Evolutionary conservation across 768 basidiomycete genomes (phyloP).

Genomic region (Steccherinum ochraceum): DNA sequence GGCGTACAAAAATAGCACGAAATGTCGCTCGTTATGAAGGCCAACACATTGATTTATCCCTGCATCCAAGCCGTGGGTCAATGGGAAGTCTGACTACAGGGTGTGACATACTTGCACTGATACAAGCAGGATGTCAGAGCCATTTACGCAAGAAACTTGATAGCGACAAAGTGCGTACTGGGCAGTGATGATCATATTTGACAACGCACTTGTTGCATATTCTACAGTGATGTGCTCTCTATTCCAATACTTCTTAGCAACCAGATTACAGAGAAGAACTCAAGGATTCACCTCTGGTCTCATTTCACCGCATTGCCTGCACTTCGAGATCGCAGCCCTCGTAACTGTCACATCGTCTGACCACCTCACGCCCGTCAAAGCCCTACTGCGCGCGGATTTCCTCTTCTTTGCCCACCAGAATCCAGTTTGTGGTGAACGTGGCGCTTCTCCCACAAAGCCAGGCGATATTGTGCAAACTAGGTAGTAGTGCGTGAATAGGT

Average conservation of each 20-base stretch:
- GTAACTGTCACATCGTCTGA: conserved; percentile 44
- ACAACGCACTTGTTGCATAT: conserved; percentile 88
- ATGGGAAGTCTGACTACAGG: neutral
- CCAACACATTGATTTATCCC: conserved; percentile 99
- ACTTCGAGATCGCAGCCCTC: conserved; percentile 49
- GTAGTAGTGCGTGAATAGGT: conserved; percentile 81
- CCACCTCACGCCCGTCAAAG: conserved; percentile 43
- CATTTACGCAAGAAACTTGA: neutral
- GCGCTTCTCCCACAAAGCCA: conserved; percentile 68
- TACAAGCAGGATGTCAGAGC: neutral
- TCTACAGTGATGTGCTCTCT: conserved; percentile 92
- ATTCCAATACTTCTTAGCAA: neutral
- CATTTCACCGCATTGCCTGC: conserved; percentile 58
- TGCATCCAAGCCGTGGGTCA: conserved; percentile 21
- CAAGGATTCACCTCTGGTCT: conserved; percentile 68
- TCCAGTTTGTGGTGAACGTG: conserved; percentile 31
- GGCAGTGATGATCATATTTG: conserved; percentile 90
- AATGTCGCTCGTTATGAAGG: conserved; percentile 91
- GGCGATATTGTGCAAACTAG: conserved; percentile 75
- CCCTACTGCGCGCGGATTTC: conserved; percentile 19
- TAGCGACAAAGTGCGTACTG: conserved; percentile 46
- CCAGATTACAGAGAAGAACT: neutral
- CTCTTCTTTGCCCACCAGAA: conserved; percentile 54
- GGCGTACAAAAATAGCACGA: conserved; percentile 86
- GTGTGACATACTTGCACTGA: conserved; percentile 20